A percentile compares a stretch with the other conserved stretches of the same genome.
Evolutionary conservation across 495 filamentous ascomycete species (phyloP).

Genomic region (Xylaria telfairii): DNA sequence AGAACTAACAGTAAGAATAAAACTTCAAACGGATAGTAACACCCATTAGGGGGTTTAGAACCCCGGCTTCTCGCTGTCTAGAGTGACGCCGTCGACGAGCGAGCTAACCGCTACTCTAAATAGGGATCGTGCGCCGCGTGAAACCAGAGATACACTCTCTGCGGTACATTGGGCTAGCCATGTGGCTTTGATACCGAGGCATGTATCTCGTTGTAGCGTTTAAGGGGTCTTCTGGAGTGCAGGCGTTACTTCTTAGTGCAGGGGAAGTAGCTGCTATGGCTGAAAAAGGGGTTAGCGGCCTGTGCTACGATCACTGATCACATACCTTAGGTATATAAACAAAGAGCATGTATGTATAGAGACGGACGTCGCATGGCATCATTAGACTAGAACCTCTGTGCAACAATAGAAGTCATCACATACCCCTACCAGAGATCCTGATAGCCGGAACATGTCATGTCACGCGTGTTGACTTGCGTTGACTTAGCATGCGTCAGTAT

Average conservation of each 20-base stretch:
- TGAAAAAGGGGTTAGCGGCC: too few species aligned
- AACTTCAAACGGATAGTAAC: background rate
- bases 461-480: background rate
- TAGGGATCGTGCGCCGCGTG: conserved; percentile 6
- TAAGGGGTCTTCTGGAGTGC: background rate
- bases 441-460: background rate
- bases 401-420: too few species aligned
- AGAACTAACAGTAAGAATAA: background rate
- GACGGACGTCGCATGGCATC: too few species aligned
- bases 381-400: too few species aligned
- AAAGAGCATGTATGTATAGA: too few species aligned
- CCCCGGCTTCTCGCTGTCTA: conserved; percentile 28
- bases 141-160: background rate
- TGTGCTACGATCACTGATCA: too few species aligned
- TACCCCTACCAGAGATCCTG: too few species aligned
- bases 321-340: too few species aligned
- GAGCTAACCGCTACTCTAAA: conserved; percentile 40
- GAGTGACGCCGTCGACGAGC: conserved; percentile 29
- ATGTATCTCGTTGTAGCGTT: background rate
- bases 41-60: conserved; percentile 37
- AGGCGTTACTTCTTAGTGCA: background rate
- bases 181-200: background rate
- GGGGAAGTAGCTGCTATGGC: background rate
- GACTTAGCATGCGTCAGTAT: background rate
- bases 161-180: background rate